Conservation (phyloP, 768 basidiomycete species). For the Sarcodon aspratus region DNA sequence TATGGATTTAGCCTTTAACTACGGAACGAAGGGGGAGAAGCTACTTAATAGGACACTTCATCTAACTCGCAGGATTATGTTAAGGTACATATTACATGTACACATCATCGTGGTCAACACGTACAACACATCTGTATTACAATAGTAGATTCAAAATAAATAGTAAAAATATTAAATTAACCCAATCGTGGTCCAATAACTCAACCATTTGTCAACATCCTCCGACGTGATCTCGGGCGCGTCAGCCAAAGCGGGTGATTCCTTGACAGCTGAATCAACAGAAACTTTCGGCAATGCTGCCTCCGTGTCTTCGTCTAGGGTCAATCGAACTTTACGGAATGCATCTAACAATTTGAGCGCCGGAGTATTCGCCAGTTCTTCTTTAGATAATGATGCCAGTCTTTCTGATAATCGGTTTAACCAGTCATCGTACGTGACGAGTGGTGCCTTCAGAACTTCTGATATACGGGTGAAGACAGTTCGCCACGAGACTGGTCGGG, state of each 20-base stretch:
- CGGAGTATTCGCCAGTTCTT: conserved; percentile 5
- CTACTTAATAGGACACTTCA: too few species aligned
- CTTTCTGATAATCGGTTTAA: background rate
- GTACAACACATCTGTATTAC: too few species aligned
- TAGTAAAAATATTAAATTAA: background rate
- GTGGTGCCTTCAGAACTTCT: background rate
- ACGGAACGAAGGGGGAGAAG: too few species aligned
- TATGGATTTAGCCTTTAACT: too few species aligned
- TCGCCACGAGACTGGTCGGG: conserved; percentile 5
- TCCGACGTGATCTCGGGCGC: background rate
- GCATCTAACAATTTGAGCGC: conserved; percentile 6
- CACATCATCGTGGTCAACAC: too few species aligned
- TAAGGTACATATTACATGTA: too few species aligned
- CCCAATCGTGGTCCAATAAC: background rate
- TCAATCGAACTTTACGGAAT: background rate
- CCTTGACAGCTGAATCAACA: background rate
- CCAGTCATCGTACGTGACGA: conserved; percentile 6
- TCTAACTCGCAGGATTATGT: too few species aligned
- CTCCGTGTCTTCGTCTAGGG: background rate
- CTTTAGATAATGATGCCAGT: conserved; percentile 8
- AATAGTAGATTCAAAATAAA: background rate
- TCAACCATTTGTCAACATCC: background rate
- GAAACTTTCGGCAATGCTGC: background rate
- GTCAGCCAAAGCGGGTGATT: background rate
- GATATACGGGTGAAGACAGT: conserved; percentile 6